Base-by-base conservation (phyloP, 208 protist species). In the Strigomonas culicis region DNA sequence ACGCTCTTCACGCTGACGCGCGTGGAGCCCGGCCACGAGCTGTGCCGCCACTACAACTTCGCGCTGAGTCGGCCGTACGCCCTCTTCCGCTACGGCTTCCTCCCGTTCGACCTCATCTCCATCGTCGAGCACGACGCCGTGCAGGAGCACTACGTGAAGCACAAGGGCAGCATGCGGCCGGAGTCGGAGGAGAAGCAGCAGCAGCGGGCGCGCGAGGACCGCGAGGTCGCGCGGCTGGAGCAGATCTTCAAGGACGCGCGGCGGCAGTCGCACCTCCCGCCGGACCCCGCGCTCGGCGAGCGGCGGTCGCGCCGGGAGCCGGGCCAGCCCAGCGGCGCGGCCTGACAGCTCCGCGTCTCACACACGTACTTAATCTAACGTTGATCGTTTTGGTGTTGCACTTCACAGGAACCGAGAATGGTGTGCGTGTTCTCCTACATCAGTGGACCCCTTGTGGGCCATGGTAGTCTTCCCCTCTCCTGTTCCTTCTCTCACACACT, bases 1-100 rank as follows among this genome's bases (percentile, higher is more conserved):
- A 96, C 90, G 4, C 72, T 96, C 59, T 87, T 80, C 61, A 82
- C 90, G 6, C 68, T 96, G 30, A 62, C 70, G 7, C 57, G 77
- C n/a, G 79, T 96, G 36, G 21, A 56, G 27, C 85, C 87, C 6
- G 90, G 90, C 2, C 78, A 92, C 39, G 90, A 94, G 77, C 67
- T 96, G 19, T 96, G 90, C 63, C 75, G 90, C n/a, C 90, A 96
- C 71, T 96, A 96, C 77, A 96, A 96, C 77, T 94, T 96, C 65
- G 84, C 84, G 34, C 71, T 96, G 30, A 86, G 74, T 46, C 77
- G 90, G 4, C 75, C 83, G 15, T 84, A 75, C 43, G 86, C 90
- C 24, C 80, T 94, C 31, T 96, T 96, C 59, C 86, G 90, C 51
- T 96, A 96, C 72, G 90, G 90, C 30, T 96, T 96, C 58, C 70